Base-by-base conservation (phyloP, 768 basidiomycete genomes). In the Suillus cothurnatus region DNA sequence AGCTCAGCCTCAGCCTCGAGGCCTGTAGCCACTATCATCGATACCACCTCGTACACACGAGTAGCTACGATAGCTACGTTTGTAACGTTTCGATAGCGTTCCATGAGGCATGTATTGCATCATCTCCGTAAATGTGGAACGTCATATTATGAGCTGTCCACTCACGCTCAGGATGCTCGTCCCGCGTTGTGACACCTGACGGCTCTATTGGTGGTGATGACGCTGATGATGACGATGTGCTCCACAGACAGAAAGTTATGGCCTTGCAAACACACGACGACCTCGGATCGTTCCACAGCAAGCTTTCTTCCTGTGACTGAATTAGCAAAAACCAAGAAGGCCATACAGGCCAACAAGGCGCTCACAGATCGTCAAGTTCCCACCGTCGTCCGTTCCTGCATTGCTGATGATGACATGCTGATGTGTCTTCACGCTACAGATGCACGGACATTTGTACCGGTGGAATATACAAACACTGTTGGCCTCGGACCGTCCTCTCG, bases 121-220 rank as follows among this genome's bases (percentile, higher is more conserved):
- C 71, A 73, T 69, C 62, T 69, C 71, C 73, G 66, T 32, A 17
- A 17, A 38, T 38, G 9, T 26, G n/a, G 28, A 55, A 65, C 53
- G 61, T 69, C 69, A 49, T 68, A 66, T 58, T 41, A 38, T 19
- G 31, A 38, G 45, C 1, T 61, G 45, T 61, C 63, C 56, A 34
- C 61, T 59, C 58, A 43, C 53, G 43, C 58, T 61, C 60, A 62
- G 36, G 63, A 64, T 61, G 34, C 11, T 36, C 55, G 36, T 57
- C 23, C 36, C n/a, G 36, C 34, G 23, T 19, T 58, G 36, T 26
- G 38, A 23, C 14, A 32, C n/a, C n/a, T 34, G n/a, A 28, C 7
- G 11, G 32, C 12, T 9, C 26, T 26, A 39, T 39, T 28, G 17
- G 26, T 39, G 23, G 19, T 59, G 58, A 61, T 60, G 47, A 47